Percentiles rank a stretch among this genome's conserved stretches.
Evolutionary conservation across 1,139 yeast genomes (phyloP).

Genomic region (Lodderomyces margitis): DNA sequence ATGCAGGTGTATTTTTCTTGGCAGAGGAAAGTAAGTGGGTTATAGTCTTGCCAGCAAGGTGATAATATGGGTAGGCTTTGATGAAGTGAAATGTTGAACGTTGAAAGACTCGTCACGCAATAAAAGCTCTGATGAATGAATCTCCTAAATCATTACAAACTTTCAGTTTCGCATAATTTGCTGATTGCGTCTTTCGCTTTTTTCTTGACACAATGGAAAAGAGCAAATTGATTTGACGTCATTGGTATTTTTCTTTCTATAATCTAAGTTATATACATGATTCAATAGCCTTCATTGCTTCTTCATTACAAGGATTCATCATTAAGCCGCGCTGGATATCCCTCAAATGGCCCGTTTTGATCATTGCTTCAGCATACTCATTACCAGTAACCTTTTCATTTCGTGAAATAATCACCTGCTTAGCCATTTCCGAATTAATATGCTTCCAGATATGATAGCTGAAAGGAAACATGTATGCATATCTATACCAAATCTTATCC

Average conservation of each 20-base stretch:
- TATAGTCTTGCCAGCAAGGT: too few relatives aligned
- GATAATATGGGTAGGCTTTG: too few relatives aligned
- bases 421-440: slow-evolving; percentile 48
- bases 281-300: slow-evolving; percentile 2
- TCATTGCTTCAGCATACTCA: slow-evolving; percentile 53
- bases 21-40: too few relatives aligned
- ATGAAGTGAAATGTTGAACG: too few relatives aligned
- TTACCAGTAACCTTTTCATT: slow-evolving; percentile 53
- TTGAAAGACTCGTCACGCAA: too few relatives aligned
- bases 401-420: slow-evolving; percentile 44
- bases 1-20: too few relatives aligned
- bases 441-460: slow-evolving; percentile 68
- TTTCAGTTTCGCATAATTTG: too few relatives aligned
- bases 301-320: slow-evolving; percentile 25
- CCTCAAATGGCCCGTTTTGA: slow-evolving; percentile 44
- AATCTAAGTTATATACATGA: slow-evolving; percentile 1
- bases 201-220: not conserved
- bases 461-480: slow-evolving; percentile 72
- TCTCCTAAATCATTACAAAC: not conserved
- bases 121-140: not conserved
- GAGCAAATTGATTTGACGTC: not conserved
- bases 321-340: slow-evolving; percentile 58
- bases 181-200: not conserved
- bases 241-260: not conserved
- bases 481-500: slow-evolving; percentile 57